Evolutionary conservation across 306 rosid genomes (phyloP), one percentile per base, ranked within the genome.

Genomic region (Malus sieversii): DNA sequence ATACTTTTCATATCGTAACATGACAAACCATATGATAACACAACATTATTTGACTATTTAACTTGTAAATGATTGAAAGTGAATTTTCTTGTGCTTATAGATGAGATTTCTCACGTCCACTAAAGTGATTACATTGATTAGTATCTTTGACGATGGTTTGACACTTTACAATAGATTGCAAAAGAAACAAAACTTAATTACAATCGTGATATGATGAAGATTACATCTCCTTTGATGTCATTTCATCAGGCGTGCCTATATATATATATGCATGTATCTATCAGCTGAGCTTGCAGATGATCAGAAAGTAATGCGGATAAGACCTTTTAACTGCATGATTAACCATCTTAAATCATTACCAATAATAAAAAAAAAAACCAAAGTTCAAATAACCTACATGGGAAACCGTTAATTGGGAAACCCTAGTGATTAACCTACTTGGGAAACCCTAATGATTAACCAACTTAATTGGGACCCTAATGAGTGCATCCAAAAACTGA

Each of bases 191-290:
- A 73, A 16, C 25, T 16, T 23, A 62, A 45, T 62, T 27, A n/a
- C 33, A 74, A 74, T 25, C 30, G 12, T 64, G 51, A 66, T 20
- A 38, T 35, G 27, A 66, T 33, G 48, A 35, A 66, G 51, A 66
- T 19, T 19, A 2, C 70, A 66, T 66, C 19, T 62, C 62, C 77
- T 29, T 20, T 18, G 53, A 44, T 62, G 60, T 7, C 30, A 15
- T 46, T 65, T 53, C 69, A 70, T 63, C 68, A 59, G 61, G 81
- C 81, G 76, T 77, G 70, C 69, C 8, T 4, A 29, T 29, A 29
- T 29, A 30, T 30, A 1, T 33, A 35, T 35, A 0, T 35, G 6
- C 25, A 25, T 25, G 25, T 25, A 23, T 7, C 6, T 3, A 25
- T 44, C 58, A 29, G 15, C 25, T 10, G 32, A 51, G 60, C 70